Base-by-base conservation (phyloP, 495 filamentous ascomycete species). In the Mytilinidion resinicola region DNA sequence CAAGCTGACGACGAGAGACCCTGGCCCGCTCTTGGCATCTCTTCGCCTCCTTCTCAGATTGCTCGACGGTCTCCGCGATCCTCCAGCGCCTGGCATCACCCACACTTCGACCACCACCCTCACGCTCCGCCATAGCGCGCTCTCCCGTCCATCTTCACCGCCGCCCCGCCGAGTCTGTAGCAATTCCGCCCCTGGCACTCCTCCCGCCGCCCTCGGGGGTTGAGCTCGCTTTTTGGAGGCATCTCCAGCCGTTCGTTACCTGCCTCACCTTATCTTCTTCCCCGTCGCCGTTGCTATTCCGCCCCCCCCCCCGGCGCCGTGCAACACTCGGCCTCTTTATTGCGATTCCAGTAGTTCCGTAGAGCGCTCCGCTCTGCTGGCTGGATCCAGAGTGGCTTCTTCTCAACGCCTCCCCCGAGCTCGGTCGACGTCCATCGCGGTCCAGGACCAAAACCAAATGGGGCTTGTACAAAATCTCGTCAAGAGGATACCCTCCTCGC, bases 401-500 rank as follows among this genome's bases (percentile, higher is more conserved):
- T 10, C 10, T 7, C 25, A 52, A 42, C 33, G 39, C 39, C 41
- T 33, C 36, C 55, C n/a, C 49, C 42, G 14, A 49, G 47, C 33
- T 56, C 19, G 48, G 20, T 53, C 50, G 44, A 50, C 60, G 34
- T 42, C 42, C 15, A 39, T 61, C 60, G 19, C 51, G 35, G 37
- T 46, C 41, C 39, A 41, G 19, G 34, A 51, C 60, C 3, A 30
- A 6, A 30, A 30, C 25, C 25, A 39, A 34, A 86, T 88, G 85
- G 79, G 82, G 58, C 76, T 86, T 65, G 76, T 83, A 69, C 81
- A 83, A 68, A 78, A 84, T 65, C 68, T 88, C 51, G 72, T 74
- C 53, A 84, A 85, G 74, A 79, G 84, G 68, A 70, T 88, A 71
- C 83, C 84, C 38, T 83, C 80, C 37, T 71, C 81, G 65, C 77